These are phyloP conservation scores for Lentinula detonsa DNA, from an alignment of 768 basidiomycete species.

Conservation along the genomic window DNA sequence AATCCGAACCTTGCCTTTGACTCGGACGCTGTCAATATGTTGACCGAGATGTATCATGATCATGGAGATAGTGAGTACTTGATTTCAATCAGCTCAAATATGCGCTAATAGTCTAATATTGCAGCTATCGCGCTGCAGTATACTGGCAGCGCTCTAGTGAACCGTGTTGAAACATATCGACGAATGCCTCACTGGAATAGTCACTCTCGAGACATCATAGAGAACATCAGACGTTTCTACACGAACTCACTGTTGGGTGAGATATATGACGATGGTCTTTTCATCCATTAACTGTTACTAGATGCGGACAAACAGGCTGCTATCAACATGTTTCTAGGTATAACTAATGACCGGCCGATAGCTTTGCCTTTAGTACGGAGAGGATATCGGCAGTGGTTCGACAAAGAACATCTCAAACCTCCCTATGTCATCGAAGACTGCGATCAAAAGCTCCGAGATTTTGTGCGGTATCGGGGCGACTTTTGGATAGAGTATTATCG, in stretches of 20 bases:
- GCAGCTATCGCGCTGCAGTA: constrained; percentile 93
- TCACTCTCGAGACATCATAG: constrained; percentile 93
- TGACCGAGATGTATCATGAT: constrained; percentile 99
- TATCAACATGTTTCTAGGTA: constrained; percentile 94
- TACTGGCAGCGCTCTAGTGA: constrained; percentile 93
- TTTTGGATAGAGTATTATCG: constrained; percentile 91
- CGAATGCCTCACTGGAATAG: constrained; percentile 97
- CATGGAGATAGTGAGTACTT: constrained; percentile 80
- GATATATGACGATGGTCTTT: neutral
- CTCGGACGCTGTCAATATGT: constrained; percentile 91
- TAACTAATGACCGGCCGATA: constrained; percentile 50
- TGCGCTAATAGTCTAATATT: neutral
- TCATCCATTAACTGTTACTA: constrained; percentile 17
- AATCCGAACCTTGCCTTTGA: constrained; percentile 81
- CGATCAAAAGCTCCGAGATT: constrained; percentile 50
- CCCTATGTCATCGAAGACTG: constrained; percentile 67
- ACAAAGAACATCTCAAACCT: constrained; percentile 59
- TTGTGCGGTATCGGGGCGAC: constrained; percentile 56
- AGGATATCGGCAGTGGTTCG: constrained; percentile 84
- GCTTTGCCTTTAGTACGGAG: constrained; percentile 48
- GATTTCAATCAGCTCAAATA: neutral
- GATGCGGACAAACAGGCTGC: constrained; percentile 97
- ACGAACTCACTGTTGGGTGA: constrained; percentile 87
- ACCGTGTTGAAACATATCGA: constrained; percentile 92
- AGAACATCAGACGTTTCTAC: constrained; percentile 92